Conservation (phyloP, 345 rosid species). For the Salix exigua region DNA sequence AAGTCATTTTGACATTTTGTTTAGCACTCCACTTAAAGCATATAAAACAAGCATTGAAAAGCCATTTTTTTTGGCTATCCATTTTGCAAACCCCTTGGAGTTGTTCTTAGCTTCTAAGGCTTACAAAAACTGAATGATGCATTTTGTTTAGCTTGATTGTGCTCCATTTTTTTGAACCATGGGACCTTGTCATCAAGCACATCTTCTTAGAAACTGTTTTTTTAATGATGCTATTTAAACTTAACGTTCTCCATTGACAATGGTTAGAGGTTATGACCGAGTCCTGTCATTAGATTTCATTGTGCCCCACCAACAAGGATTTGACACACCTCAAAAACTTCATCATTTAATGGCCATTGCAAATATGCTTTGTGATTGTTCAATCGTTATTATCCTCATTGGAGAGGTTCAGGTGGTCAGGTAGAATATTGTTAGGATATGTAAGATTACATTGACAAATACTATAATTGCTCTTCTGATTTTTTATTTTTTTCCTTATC, state of each 20-base stretch:
- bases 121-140: not conserved
- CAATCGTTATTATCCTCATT: not conserved
- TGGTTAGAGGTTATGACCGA: not conserved
- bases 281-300: not conserved
- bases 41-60: too few relatives aligned
- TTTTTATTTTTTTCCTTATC: constrained; percentile 3
- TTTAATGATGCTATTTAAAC: not conserved
- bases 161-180: not conserved
- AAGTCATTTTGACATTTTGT: too few relatives aligned
- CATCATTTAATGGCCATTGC: not conserved
- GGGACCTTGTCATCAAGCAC: not conserved
- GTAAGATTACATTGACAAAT: not conserved
- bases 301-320: not conserved
- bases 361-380: not conserved
- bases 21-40: too few relatives aligned
- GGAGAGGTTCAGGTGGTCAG: not conserved
- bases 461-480: not conserved
- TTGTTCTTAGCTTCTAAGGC: not conserved
- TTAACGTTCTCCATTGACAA: not conserved
- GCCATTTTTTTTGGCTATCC: too few relatives aligned
- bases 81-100: too few relatives aligned
- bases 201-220: not conserved
- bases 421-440: not conserved
- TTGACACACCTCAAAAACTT: not conserved
- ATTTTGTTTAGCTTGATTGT: not conserved